phyloP scores from a whole-genome alignment of 352 stramenopile species.

The Globisporangium megalacanthum region DNA sequence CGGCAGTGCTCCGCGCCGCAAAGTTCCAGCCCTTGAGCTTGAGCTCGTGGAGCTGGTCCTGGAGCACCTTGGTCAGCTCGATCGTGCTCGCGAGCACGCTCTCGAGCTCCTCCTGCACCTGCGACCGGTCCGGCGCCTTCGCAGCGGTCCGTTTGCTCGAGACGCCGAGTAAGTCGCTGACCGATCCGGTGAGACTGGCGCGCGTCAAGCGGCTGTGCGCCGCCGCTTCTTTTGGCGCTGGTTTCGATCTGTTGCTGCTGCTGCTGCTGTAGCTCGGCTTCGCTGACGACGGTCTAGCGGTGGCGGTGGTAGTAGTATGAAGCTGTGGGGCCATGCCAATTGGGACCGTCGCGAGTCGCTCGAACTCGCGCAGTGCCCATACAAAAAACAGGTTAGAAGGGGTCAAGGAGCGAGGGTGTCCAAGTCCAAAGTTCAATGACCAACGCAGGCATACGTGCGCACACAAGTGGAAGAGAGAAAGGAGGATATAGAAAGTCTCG shows the following conservation, averaged over 20 bases:
- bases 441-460: neutral
- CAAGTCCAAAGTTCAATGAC: no score
- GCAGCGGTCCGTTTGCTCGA: conserved; percentile 17
- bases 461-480: no score
- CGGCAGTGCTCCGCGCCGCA: conserved; percentile 13
- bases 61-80: conserved; percentile 60
- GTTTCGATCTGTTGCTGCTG: neutral
- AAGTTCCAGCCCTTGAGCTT: conserved; percentile 81
- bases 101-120: conserved; percentile 71
- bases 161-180: conserved; percentile 3
- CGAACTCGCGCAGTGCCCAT: conserved; percentile 62
- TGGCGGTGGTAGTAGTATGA: neutral
- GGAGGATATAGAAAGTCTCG: conserved; percentile 73
- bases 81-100: conserved; percentile 57
- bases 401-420: conserved; percentile 32
- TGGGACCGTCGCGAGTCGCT: conserved; percentile 53
- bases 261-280: neutral
- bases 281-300: conserved; percentile 3
- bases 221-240: neutral
- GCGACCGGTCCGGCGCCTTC: conserved; percentile 38
- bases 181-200: neutral
- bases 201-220: conserved; percentile 1
- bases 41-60: conserved; percentile 74
- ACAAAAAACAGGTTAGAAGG: neutral
- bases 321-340: conserved; percentile 22